Percentiles rank a stretch among this genome's conserved stretches.
phyloP scores from a whole-genome alignment of 176 grass and related monocot genomes.

The Tillandsia leiboldiana region DNA sequence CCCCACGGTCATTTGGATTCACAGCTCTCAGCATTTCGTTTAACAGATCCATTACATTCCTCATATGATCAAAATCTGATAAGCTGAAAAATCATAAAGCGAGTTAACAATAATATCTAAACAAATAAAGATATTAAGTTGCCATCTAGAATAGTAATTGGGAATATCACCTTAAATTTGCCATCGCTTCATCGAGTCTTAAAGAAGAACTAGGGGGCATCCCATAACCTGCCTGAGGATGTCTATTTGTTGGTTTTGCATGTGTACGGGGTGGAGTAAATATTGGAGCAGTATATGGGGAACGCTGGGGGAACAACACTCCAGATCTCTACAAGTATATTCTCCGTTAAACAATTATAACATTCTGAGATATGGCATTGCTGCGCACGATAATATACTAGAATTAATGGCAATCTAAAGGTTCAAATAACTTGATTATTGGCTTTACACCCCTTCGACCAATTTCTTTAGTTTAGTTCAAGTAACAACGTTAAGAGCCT shows the following conservation, averaged over 20 bases:
- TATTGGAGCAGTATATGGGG: slow-evolving; percentile 50
- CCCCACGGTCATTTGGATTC: slow-evolving; percentile 51
- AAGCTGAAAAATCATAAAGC: slow-evolving; percentile 33
- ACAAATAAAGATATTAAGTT: neutral
- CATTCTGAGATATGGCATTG: no score
- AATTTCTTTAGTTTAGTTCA: no score
- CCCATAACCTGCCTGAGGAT: slow-evolving; percentile 27
- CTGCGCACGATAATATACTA: no score
- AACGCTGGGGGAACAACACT: slow-evolving; percentile 51
- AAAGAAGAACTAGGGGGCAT: slow-evolving; percentile 42
- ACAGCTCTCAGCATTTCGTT: slow-evolving; percentile 74
- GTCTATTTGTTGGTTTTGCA: slow-evolving; percentile 24
- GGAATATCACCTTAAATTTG: slow-evolving; percentile 42
- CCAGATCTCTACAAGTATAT: slow-evolving; percentile 46
- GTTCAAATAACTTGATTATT: no score
- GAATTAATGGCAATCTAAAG: no score
- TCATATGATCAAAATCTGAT: slow-evolving; percentile 47
- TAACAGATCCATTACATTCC: slow-evolving; percentile 44
- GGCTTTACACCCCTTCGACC: no score
- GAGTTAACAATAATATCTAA: slow-evolving; percentile 8
- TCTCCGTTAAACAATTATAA: slow-evolving; percentile 2
- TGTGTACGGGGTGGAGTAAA: slow-evolving; percentile 36
- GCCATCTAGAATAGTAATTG: neutral
- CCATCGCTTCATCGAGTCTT: slow-evolving; percentile 66
- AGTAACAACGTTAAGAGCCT: no score